Evolutionary conservation across 2,329 filamentous ascomycete genomes (phyloP), one percentile per base, ranked within the genome.

Genomic region (Tolypocladium nubicola): DNA sequence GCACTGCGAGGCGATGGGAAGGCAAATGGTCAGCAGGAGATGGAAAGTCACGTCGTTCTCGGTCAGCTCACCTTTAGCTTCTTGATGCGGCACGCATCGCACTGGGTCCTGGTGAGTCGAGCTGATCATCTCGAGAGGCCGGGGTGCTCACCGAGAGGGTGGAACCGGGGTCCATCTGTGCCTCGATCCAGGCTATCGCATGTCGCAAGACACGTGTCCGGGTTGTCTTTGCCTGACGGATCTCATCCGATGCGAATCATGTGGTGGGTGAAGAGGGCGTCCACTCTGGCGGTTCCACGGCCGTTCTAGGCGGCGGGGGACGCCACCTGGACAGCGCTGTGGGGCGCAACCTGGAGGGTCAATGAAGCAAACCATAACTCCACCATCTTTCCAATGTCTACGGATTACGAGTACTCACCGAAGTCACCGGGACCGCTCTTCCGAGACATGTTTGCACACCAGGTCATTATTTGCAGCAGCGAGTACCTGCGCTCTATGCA

Each of bases 61-160:
- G 38, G 10, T 2, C n/a, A n/a, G 6, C 50, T 41, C 39, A 61
- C 59, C 6, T 53, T 59, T 7, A 59, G 30, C 56, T 61, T 61
- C 53, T 61, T 61, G 58, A 56, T 53, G 47, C 59, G 59, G 37
- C 59, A 61, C 13, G 53, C 58, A 54, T 61, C 59, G 40, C 59
- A 59, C 59, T 61, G 37, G 21, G 26, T 19, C 8, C 19, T 1
- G 16, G 30, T 37, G 47, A 11, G 26, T 35, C 19, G 30, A 13
- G 2, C 10, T 14, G 9, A 3, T 13, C 16, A 21, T 13, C 16
- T n/a, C 19, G 19, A 35, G 11, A n/a, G 16, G 30, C 19, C 6
- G 30, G 8, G 35, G 47, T 14, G 5, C 47, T 52, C 30, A 43
- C 52, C 52, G 52, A 54, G 38, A 54, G 52, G 11, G 38, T 21